Percentiles rank a stretch among this genome's conserved stretches.
phyloP scores from a whole-genome alignment of 164 flowering plant species.

The Chimonanthus salicifolius region DNA sequence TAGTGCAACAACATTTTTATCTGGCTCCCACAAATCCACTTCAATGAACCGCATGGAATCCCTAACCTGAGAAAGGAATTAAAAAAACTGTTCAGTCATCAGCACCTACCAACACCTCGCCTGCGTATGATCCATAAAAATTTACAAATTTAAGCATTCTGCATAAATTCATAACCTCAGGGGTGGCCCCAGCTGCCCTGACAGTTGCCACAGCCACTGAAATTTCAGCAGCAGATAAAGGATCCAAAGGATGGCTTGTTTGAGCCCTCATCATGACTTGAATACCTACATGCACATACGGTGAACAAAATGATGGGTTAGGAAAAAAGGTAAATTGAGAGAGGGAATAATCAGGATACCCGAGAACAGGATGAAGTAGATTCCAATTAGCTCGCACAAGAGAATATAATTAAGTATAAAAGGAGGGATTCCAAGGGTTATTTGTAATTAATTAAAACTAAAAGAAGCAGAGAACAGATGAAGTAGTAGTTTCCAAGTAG shows the following conservation, averaged over 20 bases:
- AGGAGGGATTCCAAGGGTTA: too few relatives aligned
- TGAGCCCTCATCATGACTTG: slow-evolving; percentile 61
- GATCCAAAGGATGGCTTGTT: slow-evolving; percentile 82
- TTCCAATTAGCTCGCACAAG: too few relatives aligned
- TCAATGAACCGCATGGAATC: slow-evolving; percentile 93
- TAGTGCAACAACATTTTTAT: slow-evolving; percentile 75
- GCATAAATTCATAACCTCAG: slow-evolving; percentile 54
- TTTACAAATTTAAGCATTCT: not conserved
- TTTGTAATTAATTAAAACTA: too few relatives aligned
- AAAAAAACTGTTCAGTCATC: too few relatives aligned
- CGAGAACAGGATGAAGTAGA: too few relatives aligned
- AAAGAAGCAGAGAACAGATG: too few relatives aligned
- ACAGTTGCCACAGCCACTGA: slow-evolving; percentile 90
- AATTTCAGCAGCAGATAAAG: slow-evolving; percentile 84
- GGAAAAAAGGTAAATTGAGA: not conserved
- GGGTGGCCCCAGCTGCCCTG: slow-evolving; percentile 95
- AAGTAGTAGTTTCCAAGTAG: too few relatives aligned
- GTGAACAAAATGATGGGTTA: not conserved
- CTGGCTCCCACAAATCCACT: slow-evolving; percentile 78
- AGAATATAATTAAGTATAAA: too few relatives aligned
- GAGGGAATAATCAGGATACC: not conserved
- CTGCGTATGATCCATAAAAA: not conserved
- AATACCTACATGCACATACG: slow-evolving; percentile 33
- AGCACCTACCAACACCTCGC: not conserved
- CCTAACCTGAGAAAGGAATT: slow-evolving; percentile 48